Base-by-base conservation (phyloP, 2,329 filamentous ascomycete genomes). In the Passalora sequoiae region DNA sequence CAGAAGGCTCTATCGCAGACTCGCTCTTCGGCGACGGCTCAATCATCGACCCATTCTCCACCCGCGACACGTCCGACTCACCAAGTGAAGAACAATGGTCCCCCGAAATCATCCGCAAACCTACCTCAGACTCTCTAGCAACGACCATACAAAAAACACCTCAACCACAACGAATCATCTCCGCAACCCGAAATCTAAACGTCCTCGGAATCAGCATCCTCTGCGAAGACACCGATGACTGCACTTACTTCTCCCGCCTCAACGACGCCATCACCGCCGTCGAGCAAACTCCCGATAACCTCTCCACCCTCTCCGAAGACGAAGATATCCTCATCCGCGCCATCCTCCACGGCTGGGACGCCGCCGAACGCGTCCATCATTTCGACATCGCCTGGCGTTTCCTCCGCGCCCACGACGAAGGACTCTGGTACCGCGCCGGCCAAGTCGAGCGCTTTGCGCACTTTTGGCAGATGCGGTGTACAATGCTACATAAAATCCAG, bases 321-420 rank as follows among this genome's bases (percentile, higher is more conserved):
- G 40, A 48, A 40, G 51, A 54, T 33, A 54, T 54, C 29, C 36
- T 54, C 13, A 48, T 48, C 20, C 46, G 51, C 9, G 47, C 51
- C 9, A 52, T 54, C 13, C 25, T 49, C 2, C 27, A 36, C 8
- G 51, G 51, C 30, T 53, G 51, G 51, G 51, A 54, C 21, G 49
- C 49, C 8, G 47, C 51, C 3, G 51, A 53, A 31, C 44, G 49
- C 16, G 38, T 54, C 9, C 51, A 54, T 28, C 51, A 54, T 30
- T 53, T 54, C 30, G 51, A 54, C 43, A 53, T 54, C 24, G 51
- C 47, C 17, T 54, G 51, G 51, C 47, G 51, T 4, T 53, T 53
- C 22, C 39, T 54, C 13, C 44, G 51, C 15, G 51, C 51, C 7
- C 47, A 50, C 28, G 51, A 54, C 25, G 51, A 54, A 28, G 51